Conservation (phyloP, 176 grass and related monocot species). For the Musa schizocarpa region DNA sequence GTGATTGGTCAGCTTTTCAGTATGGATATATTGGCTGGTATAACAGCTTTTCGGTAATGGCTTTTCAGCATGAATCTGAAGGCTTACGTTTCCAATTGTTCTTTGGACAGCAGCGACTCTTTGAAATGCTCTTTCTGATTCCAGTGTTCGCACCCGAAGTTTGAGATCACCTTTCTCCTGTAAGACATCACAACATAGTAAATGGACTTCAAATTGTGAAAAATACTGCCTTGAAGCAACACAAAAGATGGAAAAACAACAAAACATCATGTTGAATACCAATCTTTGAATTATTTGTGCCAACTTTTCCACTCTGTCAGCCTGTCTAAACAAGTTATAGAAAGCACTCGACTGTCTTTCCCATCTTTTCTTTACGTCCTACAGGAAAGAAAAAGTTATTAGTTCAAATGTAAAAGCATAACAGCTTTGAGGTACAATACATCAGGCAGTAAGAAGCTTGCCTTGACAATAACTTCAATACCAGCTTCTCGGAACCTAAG, state of each 20-base stretch:
- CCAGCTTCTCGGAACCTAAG: constrained; percentile 95
- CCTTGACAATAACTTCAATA: constrained; percentile 89
- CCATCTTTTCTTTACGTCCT: constrained; percentile 96
- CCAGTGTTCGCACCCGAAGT: constrained; percentile 84
- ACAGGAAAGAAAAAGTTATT: constrained; percentile 11
- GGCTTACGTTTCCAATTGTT: constrained; percentile 93
- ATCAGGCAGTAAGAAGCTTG: constrained; percentile 24
- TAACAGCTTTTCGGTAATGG: not conserved
- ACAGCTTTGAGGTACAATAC: constrained; percentile 4
- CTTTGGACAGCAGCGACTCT: constrained; percentile 85
- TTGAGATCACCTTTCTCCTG: constrained; percentile 98
- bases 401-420: not conserved
- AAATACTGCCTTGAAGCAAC: constrained; percentile 8
- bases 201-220: not conserved
- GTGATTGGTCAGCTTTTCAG: too few species aligned
- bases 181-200: constrained; percentile 20
- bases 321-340: constrained; percentile 91
- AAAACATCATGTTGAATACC: constrained; percentile 28
- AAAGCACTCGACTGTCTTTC: constrained; percentile 89
- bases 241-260: constrained; percentile 11
- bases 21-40: too few species aligned
- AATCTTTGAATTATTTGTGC: constrained; percentile 77
- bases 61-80: not conserved
- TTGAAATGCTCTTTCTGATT: constrained; percentile 96
- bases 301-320: constrained; percentile 95